Base-by-base conservation (phyloP, 108 stramenopile species). In the Aurantiochytrium sp. region DNA sequence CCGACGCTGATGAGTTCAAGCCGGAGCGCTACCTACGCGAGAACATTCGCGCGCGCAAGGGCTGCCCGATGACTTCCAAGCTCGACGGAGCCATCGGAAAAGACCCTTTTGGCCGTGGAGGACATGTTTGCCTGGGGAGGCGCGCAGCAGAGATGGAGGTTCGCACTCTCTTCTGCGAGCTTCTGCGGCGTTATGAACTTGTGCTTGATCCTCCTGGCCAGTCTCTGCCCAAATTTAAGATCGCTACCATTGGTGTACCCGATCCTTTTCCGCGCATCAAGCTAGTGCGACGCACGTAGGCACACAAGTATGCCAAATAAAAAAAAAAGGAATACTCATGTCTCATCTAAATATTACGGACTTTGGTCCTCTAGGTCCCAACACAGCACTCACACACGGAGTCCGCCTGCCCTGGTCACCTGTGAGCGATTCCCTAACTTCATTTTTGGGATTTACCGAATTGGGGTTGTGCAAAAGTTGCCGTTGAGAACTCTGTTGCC, bases 131-230 rank as follows among this genome's bases (percentile, higher is more conserved):
- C 23, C 76, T 83, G 2, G 76, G 6, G 19, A 83, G 49, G 28
- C 76, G 76, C 76, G 76, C 76, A 0, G 76, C 76, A n/a, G 76
- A 83, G 28, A 43, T 83, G 8, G 76, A 83, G 49, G 49, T 83
- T 47, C 76, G 76, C 49, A 53, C 76, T 21, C 6, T 83, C 49
- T 6, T 35, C 51, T 83, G 76, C 23, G 76, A 83, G 28, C 51
- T 83, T 12, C 23, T 83, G 19, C 12, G 49, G 3, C 4, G 76
- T 4, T 83, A 28, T 45, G 28, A 83, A 18, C n/a, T 83, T 83
- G 76, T 83, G 35, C 64, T 69, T 1, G 64, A 83, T n/a, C 23
- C 19, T 35, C 45, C 51, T 6, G 51, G 35, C 14, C 42, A 42
- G 64, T 23, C 64, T 14, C 12, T 42, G 8, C 64, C 64, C 6